A percentile compares a stretch with the other conserved stretches of the same genome.
phyloP scores from a whole-genome alignment of 192 early-diverging fungal species.

The Kickxella alabastrina region DNA sequence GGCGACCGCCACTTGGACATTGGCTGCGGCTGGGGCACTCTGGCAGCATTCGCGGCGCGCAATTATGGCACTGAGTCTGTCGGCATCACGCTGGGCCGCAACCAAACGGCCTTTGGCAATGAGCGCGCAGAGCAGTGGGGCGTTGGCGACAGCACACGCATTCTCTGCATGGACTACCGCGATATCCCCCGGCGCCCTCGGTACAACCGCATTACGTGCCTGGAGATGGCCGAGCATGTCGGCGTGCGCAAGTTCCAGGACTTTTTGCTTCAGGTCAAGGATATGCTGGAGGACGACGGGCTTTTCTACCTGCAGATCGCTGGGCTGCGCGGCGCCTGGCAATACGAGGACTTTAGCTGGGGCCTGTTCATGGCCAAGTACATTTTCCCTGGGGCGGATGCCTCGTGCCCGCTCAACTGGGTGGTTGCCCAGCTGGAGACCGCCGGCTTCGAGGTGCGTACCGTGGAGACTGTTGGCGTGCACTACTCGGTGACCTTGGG shows the following conservation, averaged over 20 bases:
- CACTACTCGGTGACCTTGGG: constrained; percentile 96
- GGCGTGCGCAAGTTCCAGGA: constrained; percentile 87
- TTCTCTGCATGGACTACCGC: constrained; percentile 97
- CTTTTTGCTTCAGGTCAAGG: constrained; percentile 88
- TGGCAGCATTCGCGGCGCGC: constrained; percentile 85
- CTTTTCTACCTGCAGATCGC: constrained; percentile 98
- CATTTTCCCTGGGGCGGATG: constrained; percentile 97
- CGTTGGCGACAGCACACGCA: constrained; percentile 70
- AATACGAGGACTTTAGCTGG: constrained; percentile 81
- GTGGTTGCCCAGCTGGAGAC: constrained; percentile 88
- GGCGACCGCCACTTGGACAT: constrained; percentile 94
- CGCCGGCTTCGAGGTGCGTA: constrained; percentile 90
- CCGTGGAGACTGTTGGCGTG: constrained; percentile 86
- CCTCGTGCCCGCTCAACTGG: constrained; percentile 95
- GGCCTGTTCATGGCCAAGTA: constrained; percentile 99
- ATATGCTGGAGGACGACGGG: constrained; percentile 96
- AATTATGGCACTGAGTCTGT: constrained; percentile 84
- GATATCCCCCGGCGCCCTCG: constrained; percentile 85
- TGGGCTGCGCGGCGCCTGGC: constrained; percentile 81
- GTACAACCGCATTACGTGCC: constrained; percentile 95
- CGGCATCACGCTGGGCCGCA: constrained; percentile 88
- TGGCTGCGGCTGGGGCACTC: constrained; percentile 97
- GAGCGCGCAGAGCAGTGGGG: constrained; percentile 77
- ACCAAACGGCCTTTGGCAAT: constrained; percentile 89
- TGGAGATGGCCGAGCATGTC: constrained; percentile 99